Percentiles rank a stretch among this genome's conserved stretches.
Evolutionary conservation across 2,329 filamentous ascomycete species (phyloP).

Genomic region (Pestalotiopsis fici): DNA sequence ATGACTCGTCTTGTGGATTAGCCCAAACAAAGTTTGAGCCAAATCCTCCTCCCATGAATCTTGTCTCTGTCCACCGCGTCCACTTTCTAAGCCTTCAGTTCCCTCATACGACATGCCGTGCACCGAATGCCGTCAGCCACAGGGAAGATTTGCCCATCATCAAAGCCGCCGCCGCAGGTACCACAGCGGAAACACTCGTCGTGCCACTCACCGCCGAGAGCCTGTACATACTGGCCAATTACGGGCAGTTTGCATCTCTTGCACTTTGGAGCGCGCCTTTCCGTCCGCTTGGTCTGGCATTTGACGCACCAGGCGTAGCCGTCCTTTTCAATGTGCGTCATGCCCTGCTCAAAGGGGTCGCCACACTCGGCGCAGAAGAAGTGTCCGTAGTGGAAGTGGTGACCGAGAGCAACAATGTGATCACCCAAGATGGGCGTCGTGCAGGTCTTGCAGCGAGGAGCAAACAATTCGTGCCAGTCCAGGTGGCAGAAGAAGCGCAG

Average conservation of each 20-base stretch:
- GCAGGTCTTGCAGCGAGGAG: constrained; percentile 92
- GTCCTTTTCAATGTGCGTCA: constrained; percentile 86
- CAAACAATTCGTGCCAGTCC: constrained; percentile 96
- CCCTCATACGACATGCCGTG: constrained; percentile 59
- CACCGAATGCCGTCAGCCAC: constrained; percentile 60
- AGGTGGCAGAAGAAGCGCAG: constrained; percentile 94
- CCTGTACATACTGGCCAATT: constrained; percentile 85
- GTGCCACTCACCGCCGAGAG: constrained; percentile 92
- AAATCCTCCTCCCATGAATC: neutral
- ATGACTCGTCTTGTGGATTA: neutral
- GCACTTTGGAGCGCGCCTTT: constrained; percentile 86
- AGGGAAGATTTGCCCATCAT: constrained; percentile 67
- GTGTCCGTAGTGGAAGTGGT: constrained; percentile 96
- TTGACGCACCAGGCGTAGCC: constrained; percentile 95
- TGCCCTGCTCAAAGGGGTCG: constrained; percentile 80
- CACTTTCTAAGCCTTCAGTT: constrained; percentile 52
- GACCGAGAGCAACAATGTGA: constrained; percentile 88
- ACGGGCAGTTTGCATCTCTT: constrained; percentile 81
- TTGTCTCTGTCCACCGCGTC: neutral
- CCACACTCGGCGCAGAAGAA: constrained; percentile 99
- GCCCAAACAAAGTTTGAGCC: neutral
- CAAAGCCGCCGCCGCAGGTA: constrained; percentile 59
- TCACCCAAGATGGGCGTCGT: constrained; percentile 95
- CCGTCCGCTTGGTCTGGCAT: constrained; percentile 90
- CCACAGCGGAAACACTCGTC: constrained; percentile 85